phyloP scores from a whole-genome alignment of 1,284 basidiomycete genomes.

The Ustilago sp. region DNA sequence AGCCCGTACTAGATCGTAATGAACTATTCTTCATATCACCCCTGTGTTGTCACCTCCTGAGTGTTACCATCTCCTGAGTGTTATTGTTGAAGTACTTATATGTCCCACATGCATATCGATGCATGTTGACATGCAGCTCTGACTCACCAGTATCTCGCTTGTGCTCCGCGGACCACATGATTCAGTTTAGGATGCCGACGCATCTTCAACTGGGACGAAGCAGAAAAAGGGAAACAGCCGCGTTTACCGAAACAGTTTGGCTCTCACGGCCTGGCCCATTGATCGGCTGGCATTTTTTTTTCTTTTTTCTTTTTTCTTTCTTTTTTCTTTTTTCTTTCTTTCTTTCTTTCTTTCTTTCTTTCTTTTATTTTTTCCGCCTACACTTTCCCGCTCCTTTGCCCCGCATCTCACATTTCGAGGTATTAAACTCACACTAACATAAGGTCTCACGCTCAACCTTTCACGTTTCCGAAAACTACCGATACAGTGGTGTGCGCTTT shows the following conservation, averaged over 20 bases:
- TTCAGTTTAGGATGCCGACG: too few species aligned
- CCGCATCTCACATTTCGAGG: constrained; percentile 1
- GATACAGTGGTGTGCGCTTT: background rate
- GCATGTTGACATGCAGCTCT: too few species aligned
- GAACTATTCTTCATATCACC: too few species aligned
- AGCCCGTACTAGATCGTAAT: too few species aligned
- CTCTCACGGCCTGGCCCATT: background rate
- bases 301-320: background rate
- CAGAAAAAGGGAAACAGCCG: background rate
- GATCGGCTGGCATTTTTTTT: background rate
- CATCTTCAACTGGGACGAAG: background rate
- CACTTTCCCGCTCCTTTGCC: background rate
- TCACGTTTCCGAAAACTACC: constrained; percentile 30
- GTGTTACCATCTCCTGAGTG: too few species aligned
- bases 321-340: background rate
- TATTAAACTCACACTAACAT: too few species aligned
- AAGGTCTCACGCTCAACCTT: constrained; percentile 15
- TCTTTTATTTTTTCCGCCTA: background rate
- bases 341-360: background rate
- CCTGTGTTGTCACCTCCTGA: too few species aligned
- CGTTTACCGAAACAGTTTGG: background rate
- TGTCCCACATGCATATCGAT: too few species aligned
- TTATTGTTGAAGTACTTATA: too few species aligned
- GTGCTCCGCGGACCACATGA: too few species aligned
- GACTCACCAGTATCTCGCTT: too few species aligned